phyloP scores from a whole-genome alignment of 2,329 filamentous ascomycete species.

The Talaromyces verruculosus region DNA sequence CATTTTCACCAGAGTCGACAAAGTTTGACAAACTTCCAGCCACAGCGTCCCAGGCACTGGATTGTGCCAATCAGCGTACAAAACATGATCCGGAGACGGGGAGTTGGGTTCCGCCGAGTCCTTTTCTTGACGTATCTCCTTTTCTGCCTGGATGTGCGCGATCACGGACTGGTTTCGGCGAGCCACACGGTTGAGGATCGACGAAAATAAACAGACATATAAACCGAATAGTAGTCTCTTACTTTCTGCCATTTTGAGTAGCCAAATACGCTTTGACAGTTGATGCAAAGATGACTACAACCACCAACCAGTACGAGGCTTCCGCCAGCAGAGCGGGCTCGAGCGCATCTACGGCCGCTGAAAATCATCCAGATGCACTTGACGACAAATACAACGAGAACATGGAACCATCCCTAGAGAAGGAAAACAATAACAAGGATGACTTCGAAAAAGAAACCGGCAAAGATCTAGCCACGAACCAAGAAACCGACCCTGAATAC shows the following conservation, averaged over 20 bases:
- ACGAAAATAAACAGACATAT: not conserved
- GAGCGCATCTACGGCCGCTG: not conserved
- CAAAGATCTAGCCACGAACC: not conserved
- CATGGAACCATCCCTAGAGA: not conserved
- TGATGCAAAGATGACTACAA: not conserved
- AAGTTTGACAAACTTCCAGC: too few relatives aligned
- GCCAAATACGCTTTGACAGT: not conserved
- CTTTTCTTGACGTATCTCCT: not conserved
- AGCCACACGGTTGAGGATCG: not conserved
- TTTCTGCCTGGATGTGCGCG: too few relatives aligned
- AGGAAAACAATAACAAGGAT: not conserved
- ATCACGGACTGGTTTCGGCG: not conserved
- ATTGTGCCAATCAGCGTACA: not conserved
- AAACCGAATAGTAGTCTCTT: not conserved
- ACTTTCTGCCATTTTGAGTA: not conserved
- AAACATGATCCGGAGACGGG: not conserved
- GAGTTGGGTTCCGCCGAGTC: not conserved
- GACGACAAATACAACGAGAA: not conserved
- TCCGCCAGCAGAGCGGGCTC: not conserved
- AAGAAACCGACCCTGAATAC: slow-evolving; percentile 29
- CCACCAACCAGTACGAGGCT: not conserved
- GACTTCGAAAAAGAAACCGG: not conserved
- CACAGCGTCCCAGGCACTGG: not conserved
- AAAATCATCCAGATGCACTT: not conserved
- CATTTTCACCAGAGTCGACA: not conserved